These are phyloP conservation scores for Vicia faba DNA, from an alignment of 306 rosid genomes.

Conservation along the genomic window DNA sequence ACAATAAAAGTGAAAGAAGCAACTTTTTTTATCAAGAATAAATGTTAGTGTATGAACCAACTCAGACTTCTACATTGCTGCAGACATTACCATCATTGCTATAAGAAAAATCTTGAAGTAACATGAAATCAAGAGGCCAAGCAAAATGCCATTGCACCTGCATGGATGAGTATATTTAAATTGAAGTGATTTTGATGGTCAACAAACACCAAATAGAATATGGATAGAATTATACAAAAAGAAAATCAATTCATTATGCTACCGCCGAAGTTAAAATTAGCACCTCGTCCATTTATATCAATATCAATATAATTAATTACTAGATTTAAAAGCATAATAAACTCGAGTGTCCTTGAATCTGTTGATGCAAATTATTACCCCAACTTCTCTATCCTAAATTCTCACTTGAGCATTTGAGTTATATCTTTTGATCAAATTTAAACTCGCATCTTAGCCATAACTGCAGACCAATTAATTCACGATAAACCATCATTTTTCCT, in stretches of 20 bases:
- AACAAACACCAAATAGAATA: constrained; percentile 22
- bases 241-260: background rate
- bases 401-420: constrained; percentile 12
- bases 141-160: constrained; percentile 65
- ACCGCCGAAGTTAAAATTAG: constrained; percentile 16
- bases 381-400: constrained; percentile 9
- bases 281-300: constrained; percentile 10
- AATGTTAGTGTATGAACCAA: background rate
- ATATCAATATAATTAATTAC: constrained; percentile 17
- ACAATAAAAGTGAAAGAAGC: constrained; percentile 22
- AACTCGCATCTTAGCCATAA: constrained; percentile 15
- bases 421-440: constrained; percentile 12
- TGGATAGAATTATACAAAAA: background rate
- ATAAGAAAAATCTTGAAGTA: constrained; percentile 86
- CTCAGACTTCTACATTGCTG: constrained; percentile 13
- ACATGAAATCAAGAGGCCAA: constrained; percentile 74
- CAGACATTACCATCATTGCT: constrained; percentile 72
- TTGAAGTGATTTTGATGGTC: constrained; percentile 28
- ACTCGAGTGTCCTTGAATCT: constrained; percentile 1
- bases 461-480: background rate
- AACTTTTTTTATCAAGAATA: background rate
- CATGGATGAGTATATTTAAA: constrained; percentile 30
- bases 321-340: constrained; percentile 18
- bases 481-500: background rate
- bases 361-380: constrained; percentile 12